Base-by-base conservation (phyloP, 1,284 basidiomycete species). In the Ceratobasidium sp. region DNA sequence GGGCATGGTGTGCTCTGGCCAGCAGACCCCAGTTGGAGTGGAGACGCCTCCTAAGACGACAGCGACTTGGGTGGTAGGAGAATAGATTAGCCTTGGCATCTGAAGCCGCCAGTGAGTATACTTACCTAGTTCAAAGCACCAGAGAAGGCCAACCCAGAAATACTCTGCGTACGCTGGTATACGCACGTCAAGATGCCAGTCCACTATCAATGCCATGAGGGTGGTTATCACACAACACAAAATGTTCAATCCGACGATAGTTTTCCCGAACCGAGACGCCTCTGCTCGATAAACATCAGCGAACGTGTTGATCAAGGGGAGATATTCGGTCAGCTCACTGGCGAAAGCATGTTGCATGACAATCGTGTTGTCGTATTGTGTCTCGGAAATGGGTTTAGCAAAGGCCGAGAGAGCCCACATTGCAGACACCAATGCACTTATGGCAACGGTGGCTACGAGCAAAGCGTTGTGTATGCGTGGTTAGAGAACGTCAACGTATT, bases 61-160 rank as follows among this genome's bases (percentile, higher is more conserved):
- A 10, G 47, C 29, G 38, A 42, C 60, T 65, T 32, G 10, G 5
- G 17, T 4, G 7, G 4, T 2, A 45, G 32, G 50, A 53, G 50
- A 6, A 47, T 47, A 25, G 5, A 49, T 12, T 60, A 62, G 20
- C 31, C 8, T 56, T 38, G 31, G 17, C 32, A 17, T 13, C 34
- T 12, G 20, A n/a, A 12, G 15, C 10, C 29, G 20, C 29, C 4
- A 17, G 1, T 17, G 12, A 25, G 32, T 10, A 13, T 6, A n/a
- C 49, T 53, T n/a, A 65, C 60, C 49, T 40, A 65, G 22, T 42
- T 65, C 45, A 17, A 65, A 38, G 34, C 60, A 38, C 34, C 32
- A 38, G 3, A 35, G 34, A 7, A 31, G 8, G n/a, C 32, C 49
- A 50, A 65, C 34, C 60, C 60, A 65, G 1, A 22, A 20, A 38